Percentiles rank a stretch among this genome's conserved stretches.
phyloP scores from a whole-genome alignment of 2,329 filamentous ascomycete genomes.

The Chrysoporthe cubensis region DNA sequence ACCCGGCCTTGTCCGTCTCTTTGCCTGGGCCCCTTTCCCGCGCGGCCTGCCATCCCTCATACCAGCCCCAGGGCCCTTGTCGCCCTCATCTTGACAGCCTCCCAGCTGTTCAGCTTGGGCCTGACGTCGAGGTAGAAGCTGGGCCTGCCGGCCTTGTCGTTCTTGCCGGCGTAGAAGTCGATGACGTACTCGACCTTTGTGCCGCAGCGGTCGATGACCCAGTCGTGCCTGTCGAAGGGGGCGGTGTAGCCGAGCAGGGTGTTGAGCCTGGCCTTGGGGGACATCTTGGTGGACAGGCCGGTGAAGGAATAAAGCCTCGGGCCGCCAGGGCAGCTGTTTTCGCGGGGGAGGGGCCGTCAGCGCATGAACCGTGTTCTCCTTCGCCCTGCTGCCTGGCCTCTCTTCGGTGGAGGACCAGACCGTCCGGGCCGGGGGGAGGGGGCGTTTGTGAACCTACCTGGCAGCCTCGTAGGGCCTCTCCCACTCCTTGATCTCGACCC shows the following conservation, averaged over 20 bases:
- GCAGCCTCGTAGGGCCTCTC: conserved; percentile 66
- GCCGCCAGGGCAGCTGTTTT: conserved; percentile 64
- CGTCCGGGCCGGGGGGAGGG: no score
- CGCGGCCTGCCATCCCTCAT: conserved; percentile 35
- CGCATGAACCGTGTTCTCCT: neutral
- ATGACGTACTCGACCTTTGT: conserved; percentile 91
- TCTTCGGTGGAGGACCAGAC: neutral
- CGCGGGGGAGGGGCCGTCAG: neutral
- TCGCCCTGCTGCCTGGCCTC: neutral
- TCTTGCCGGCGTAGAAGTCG: conserved; percentile 87
- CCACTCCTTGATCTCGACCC: conserved; percentile 90
- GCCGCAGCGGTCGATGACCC: conserved; percentile 92
- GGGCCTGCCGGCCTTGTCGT: conserved; percentile 44
- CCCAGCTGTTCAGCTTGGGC: conserved; percentile 70
- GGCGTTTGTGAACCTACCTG: conserved; percentile 45
- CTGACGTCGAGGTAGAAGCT: conserved; percentile 72
- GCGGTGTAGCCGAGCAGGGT: conserved; percentile 83
- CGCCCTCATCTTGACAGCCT: conserved; percentile 69
- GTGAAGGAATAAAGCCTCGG: conserved; percentile 84
- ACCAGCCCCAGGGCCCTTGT: conserved; percentile 54
- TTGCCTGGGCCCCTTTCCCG: neutral
- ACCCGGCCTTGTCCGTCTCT: neutral
- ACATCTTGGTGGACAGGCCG: conserved; percentile 71
- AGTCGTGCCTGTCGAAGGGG: conserved; percentile 96
- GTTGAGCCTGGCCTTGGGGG: conserved; percentile 82